A percentile compares a stretch with the other conserved stretches of the same genome.
Evolutionary conservation across 2,329 filamentous ascomycete species (phyloP).

Genomic region (Claviceps sp.): DNA sequence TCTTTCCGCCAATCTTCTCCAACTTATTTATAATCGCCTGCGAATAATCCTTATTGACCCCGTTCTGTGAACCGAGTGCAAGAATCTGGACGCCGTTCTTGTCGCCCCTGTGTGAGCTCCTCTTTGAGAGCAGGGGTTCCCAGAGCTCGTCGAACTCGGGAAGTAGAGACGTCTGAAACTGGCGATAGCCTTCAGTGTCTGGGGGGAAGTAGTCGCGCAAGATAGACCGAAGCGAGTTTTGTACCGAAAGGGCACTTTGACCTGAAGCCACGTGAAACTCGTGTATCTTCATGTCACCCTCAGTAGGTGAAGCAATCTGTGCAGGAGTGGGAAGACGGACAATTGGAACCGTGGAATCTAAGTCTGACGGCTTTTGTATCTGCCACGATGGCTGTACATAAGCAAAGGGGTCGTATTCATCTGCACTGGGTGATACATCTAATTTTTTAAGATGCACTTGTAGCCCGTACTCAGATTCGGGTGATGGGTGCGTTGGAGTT

Average conservation of each 20-base stretch:
- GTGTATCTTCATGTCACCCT: conserved; percentile 26
- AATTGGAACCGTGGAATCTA: conserved; percentile 13
- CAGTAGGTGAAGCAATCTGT: conserved; percentile 25
- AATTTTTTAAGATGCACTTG: background rate
- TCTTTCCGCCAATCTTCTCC: conserved; percentile 40
- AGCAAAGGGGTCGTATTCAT: conserved; percentile 37
- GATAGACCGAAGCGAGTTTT: conserved; percentile 43
- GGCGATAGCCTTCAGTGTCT: conserved; percentile 31
- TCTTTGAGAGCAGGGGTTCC: conserved; percentile 36
- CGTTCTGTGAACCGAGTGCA: conserved; percentile 43
- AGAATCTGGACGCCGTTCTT: conserved; percentile 42
- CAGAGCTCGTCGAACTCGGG: conserved; percentile 38
- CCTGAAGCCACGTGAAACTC: conserved; percentile 27
- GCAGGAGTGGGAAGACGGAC: conserved; percentile 28
- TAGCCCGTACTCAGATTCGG: background rate
- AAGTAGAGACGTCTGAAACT: conserved; percentile 33
- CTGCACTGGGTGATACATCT: conserved; percentile 7
- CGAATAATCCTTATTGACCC: conserved; percentile 37
- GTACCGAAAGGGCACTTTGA: conserved; percentile 37
- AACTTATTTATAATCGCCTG: conserved; percentile 35
- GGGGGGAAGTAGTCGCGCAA: conserved; percentile 38
- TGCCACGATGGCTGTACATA: conserved; percentile 17
- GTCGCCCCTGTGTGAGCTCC: conserved; percentile 16
- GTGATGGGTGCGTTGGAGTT: conserved; percentile 12
- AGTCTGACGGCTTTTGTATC: conserved; percentile 10